Evolutionary conservation across 345 rosid species (phyloP), one percentile per base, ranked within the genome.

Genomic region (Aegle marmelos): DNA sequence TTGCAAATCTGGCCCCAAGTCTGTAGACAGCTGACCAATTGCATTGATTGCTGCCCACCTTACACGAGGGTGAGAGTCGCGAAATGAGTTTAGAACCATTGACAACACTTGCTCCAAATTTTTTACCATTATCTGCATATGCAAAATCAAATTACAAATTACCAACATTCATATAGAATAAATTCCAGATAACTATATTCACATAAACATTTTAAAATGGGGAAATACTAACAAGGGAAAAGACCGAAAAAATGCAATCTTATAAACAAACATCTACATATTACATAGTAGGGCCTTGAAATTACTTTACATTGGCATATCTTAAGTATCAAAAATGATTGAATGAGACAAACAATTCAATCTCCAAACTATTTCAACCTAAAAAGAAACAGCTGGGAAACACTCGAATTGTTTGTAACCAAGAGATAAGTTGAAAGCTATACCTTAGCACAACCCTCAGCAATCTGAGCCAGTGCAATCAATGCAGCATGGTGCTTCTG

Each of bases 21-120:
- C 99, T 0, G 99, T 97, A 54, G 99, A 97, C 89, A 97, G 79
- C 80, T 97, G 99, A 62, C 99, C 99, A 73, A 97, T 86, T 16
- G 99, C 98, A 83, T 97, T 97, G 50, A 97, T 94, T n/a, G 99
- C 99, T 30, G 99, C 99, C 99, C 99, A 97, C 60, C 98, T 93
- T 41, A 93, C 99, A 34, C 99, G 97, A 19, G 99, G 94, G 78
- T 97, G 98, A 39, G 94, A 92, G 82, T 93, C 91, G 66, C 82
- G 93, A 84, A 94, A 97, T 45, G 95, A 93, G 81, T 81, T 91
- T 81, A 97, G 79, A 70, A 94, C 93, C 98, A 94, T 97, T 13
- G 93, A 81, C 36, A 94, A 89, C 71, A 97, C 96, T 84, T 91
- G 93, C 78, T 97, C 98, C 76, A 97, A 88, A 75, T 85, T 94